Conservation (phyloP, 192 early-diverging fungal species). For the Coemansia sp. region DNA sequence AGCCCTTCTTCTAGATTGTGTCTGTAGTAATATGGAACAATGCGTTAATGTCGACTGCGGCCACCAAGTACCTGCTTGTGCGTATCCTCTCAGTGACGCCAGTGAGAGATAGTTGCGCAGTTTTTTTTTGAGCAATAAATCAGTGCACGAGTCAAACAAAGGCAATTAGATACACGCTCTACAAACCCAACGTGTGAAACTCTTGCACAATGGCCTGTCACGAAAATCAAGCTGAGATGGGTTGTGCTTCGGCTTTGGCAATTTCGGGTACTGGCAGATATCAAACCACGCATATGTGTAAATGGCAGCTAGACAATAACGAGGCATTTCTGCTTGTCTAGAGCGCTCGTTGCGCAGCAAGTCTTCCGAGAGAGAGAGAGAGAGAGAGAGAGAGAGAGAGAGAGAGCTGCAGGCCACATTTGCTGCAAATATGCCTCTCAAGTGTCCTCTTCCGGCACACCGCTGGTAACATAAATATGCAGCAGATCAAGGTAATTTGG, state of each 20-base stretch:
- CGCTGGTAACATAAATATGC: not conserved
- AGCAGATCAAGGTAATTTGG: not conserved
- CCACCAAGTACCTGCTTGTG: not conserved
- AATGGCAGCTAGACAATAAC: not conserved
- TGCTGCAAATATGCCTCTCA: not conserved
- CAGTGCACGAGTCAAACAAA: not conserved
- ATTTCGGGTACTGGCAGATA: not conserved
- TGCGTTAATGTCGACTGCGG: not conserved
- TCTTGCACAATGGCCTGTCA: not conserved
- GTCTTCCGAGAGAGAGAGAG: not conserved
- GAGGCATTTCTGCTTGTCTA: not conserved
- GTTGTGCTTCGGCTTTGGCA: not conserved
- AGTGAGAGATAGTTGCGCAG: not conserved
- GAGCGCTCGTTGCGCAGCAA: not conserved
- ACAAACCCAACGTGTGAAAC: not conserved
- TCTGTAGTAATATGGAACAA: not conserved
- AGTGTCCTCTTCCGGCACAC: not conserved
- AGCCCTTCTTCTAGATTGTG: not conserved
- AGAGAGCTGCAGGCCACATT: not conserved
- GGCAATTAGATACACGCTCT: not conserved
- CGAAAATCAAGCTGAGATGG: not conserved
- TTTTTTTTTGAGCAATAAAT: not conserved
- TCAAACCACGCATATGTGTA: not conserved
- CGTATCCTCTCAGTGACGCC: not conserved
- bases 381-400: too few species aligned